These are phyloP conservation scores for Geranium incanum DNA, from an alignment of 441 rosid genomes.

Conservation along the genomic window DNA sequence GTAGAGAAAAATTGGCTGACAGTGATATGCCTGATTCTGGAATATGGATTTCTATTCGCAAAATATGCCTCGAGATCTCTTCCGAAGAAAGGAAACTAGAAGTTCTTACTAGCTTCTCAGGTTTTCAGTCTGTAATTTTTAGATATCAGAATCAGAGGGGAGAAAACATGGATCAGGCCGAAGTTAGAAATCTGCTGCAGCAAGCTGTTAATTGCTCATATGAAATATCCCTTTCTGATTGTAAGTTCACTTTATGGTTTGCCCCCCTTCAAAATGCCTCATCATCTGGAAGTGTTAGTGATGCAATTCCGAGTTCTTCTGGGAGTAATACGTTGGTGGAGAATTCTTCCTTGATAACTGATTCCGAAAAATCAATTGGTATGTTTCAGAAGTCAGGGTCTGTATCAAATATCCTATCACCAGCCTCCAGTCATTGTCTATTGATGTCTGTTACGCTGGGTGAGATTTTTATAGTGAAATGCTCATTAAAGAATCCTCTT, in stretches of 20 bases:
- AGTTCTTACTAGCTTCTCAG: constrained; percentile 37
- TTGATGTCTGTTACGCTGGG: constrained; percentile 38
- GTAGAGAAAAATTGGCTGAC: constrained; percentile 27
- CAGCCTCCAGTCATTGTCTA: constrained; percentile 39
- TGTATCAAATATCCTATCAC: constrained; percentile 31
- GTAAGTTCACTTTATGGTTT: constrained; percentile 40
- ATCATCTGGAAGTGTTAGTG: constrained; percentile 26
- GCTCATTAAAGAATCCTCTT: constrained; percentile 44
- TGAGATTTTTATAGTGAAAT: constrained; percentile 48
- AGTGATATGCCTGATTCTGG: constrained; percentile 37
- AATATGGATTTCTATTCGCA: constrained; percentile 54
- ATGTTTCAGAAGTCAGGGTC: constrained; percentile 35
- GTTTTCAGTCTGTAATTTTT: constrained; percentile 45
- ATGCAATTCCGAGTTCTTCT: constrained; percentile 27
- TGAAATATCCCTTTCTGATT: constrained; percentile 58
- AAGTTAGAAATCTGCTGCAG: constrained; percentile 32
- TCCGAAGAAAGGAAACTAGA: constrained; percentile 48
- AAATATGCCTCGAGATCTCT: constrained; percentile 36
- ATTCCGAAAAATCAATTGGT: constrained; percentile 31
- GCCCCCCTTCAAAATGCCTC: constrained; percentile 34
- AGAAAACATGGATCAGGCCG: constrained; percentile 40
- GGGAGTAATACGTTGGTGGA: constrained; percentile 23
- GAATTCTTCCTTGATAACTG: constrained; percentile 27
- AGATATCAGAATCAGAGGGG: constrained; percentile 39
- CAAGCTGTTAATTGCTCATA: constrained; percentile 48